Evolutionary conservation across 2,329 filamentous ascomycete genomes (phyloP).

Genomic region (Aspergillaceae sp.): DNA sequence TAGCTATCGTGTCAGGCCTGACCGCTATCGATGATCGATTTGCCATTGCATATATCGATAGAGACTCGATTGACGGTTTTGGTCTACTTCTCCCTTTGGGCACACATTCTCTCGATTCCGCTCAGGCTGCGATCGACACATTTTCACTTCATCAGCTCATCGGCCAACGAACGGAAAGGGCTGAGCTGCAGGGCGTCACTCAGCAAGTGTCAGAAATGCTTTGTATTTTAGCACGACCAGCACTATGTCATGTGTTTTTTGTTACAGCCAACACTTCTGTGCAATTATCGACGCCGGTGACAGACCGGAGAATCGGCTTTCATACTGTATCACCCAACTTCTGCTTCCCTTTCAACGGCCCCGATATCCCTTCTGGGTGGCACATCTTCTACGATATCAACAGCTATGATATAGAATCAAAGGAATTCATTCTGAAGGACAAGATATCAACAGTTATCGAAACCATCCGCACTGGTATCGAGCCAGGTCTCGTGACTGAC

Average conservation of each 20-base stretch:
- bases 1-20: constrained; percentile 16
- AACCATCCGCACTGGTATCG: constrained; percentile 22
- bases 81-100: constrained; percentile 19
- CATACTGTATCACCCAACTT: constrained; percentile 25
- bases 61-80: constrained; percentile 10
- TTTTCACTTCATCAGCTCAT: constrained; percentile 11
- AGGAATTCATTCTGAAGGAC: constrained; percentile 12
- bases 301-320: constrained; percentile 20
- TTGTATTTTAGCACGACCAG: constrained; percentile 11
- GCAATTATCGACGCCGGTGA: constrained; percentile 12
- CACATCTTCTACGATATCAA: constrained; percentile 19
- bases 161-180: constrained; percentile 2
- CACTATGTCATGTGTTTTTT: constrained; percentile 27
- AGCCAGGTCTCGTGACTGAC: constrained; percentile 16
- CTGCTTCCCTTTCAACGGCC: constrained; percentile 11
- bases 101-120: constrained; percentile 13
- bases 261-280: constrained; percentile 17
- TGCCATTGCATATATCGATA: constrained; percentile 18
- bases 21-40: constrained; percentile 17
- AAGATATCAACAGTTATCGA: constrained; percentile 15
- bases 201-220: constrained; percentile 18
- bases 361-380: constrained; percentile 15
- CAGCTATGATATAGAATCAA: constrained; percentile 4
- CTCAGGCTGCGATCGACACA: constrained; percentile 12
- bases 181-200: constrained; percentile 13